Conservation (phyloP, 179 eudicot genomes). For the Corrigiola litoralis region DNA sequence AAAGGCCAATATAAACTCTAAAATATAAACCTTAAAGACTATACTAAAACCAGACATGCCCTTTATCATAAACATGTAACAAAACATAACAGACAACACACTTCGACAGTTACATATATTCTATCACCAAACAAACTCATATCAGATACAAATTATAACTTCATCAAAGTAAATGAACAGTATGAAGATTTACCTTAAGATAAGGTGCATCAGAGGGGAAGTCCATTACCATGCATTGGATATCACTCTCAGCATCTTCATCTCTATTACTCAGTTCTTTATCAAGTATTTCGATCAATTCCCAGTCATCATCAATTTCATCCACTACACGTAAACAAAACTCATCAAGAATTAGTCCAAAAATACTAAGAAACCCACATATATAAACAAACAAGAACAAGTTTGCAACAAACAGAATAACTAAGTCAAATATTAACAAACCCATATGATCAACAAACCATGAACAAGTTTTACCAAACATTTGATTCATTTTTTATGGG, state of each 20-base stretch:
- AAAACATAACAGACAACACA: too few relatives aligned
- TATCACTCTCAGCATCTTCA: background rate
- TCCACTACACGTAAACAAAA: background rate
- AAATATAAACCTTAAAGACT: too few relatives aligned
- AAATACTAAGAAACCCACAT: background rate
- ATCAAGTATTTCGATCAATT: slow-evolving; percentile 16
- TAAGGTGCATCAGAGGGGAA: background rate
- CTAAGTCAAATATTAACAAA: too few relatives aligned
- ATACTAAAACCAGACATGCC: too few relatives aligned
- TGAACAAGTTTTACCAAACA: too few relatives aligned
- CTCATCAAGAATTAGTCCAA: background rate
- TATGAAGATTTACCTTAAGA: background rate
- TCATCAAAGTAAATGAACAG: background rate
- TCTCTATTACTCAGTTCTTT: slow-evolving; percentile 12
- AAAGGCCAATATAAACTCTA: background rate
- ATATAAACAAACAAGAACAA: background rate
- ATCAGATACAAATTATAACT: background rate
- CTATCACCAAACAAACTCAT: background rate
- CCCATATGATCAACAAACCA: too few relatives aligned
- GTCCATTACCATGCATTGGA: background rate
- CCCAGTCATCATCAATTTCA: slow-evolving; percentile 26
- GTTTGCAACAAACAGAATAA: too few relatives aligned
- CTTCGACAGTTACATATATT: background rate
- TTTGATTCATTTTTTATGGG: too few relatives aligned
- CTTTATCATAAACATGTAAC: too few relatives aligned